These are phyloP conservation scores for Rhynchospora pubera DNA, from an alignment of 176 grass and related monocot species.

Conservation along the genomic window DNA sequence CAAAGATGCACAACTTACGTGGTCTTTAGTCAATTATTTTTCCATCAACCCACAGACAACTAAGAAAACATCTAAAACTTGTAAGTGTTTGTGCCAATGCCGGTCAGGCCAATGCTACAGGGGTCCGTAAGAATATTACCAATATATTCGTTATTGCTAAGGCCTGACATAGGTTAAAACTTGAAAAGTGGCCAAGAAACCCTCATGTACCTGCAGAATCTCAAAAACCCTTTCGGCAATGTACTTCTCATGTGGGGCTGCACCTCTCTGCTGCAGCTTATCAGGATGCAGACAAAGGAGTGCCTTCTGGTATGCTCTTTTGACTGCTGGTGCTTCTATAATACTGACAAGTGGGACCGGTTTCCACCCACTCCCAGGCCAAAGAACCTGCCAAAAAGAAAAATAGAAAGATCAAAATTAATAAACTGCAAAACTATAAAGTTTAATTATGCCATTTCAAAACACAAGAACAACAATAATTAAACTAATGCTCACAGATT, in stretches of 20 bases:
- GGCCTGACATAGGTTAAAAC: background rate
- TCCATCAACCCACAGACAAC: background rate
- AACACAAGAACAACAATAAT: constrained; percentile 18
- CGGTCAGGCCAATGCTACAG: background rate
- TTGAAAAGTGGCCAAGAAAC: background rate
- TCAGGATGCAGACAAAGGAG: constrained; percentile 89
- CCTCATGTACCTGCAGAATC: constrained; percentile 83
- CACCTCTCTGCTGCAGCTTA: constrained; percentile 78
- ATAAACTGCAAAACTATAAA: constrained; percentile 1
- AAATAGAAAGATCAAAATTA: constrained; percentile 10
- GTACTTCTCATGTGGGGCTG: constrained; percentile 66
- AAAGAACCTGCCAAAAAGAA: constrained; percentile 50
- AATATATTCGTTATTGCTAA: background rate
- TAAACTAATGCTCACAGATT: constrained; percentile 66
- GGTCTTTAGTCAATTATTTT: background rate
- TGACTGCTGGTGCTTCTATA: constrained; percentile 83
- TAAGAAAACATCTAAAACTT: background rate
- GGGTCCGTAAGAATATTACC: background rate
- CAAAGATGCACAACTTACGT: background rate
- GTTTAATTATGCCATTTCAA: background rate
- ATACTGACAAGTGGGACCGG: constrained; percentile 75
- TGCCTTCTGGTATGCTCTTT: constrained; percentile 85
- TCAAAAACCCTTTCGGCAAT: constrained; percentile 91
- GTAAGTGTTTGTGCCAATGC: background rate
- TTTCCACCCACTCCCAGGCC: constrained; percentile 88